A percentile compares a stretch with the other conserved stretches of the same genome.
These are phyloP conservation scores for Eragrostis nindensis DNA, from an alignment of 176 grass and related monocot species.

Conservation along the genomic window DNA sequence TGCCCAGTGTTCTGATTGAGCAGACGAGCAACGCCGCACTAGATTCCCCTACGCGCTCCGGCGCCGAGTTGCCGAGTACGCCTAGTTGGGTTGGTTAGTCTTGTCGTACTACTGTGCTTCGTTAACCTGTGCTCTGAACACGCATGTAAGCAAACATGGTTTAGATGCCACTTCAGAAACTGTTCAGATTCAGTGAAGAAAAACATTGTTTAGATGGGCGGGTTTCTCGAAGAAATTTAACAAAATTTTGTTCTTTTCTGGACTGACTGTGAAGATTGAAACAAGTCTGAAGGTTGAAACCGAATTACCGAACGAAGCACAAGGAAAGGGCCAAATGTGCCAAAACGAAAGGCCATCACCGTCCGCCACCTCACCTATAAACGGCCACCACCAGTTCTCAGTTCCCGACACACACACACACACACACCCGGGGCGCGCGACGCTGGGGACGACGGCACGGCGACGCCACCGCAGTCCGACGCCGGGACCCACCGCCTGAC, in stretches of 20 bases:
- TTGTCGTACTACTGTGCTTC: not conserved
- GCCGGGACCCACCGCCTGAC: conserved; percentile 2
- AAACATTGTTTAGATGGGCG: too few species aligned
- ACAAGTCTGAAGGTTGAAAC: too few species aligned
- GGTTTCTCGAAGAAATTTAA: too few species aligned
- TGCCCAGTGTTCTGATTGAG: not conserved
- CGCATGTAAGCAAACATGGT: not conserved
- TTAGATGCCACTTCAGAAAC: too few species aligned
- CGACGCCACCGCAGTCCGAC: conserved; percentile 15
- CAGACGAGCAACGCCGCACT: not conserved
- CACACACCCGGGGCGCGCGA: not conserved
- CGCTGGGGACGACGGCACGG: conserved; percentile 34
- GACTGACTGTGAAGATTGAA: too few species aligned
- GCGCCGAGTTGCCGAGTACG: conserved; percentile 2
- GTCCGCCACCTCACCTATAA: conserved; percentile 36
- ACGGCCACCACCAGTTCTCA: conserved; percentile 17
- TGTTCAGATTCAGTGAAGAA: too few species aligned
- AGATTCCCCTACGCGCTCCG: too few species aligned
- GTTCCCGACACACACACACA: not conserved
- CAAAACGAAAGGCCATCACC: not conserved
- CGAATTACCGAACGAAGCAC: not conserved
- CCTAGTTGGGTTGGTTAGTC: not conserved
- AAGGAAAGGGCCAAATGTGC: not conserved
- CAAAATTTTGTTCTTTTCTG: too few species aligned
- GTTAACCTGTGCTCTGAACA: not conserved